Base-by-base conservation (phyloP, 108 stramenopile species). In the Cyclotella choctawhatcheeana region DNA sequence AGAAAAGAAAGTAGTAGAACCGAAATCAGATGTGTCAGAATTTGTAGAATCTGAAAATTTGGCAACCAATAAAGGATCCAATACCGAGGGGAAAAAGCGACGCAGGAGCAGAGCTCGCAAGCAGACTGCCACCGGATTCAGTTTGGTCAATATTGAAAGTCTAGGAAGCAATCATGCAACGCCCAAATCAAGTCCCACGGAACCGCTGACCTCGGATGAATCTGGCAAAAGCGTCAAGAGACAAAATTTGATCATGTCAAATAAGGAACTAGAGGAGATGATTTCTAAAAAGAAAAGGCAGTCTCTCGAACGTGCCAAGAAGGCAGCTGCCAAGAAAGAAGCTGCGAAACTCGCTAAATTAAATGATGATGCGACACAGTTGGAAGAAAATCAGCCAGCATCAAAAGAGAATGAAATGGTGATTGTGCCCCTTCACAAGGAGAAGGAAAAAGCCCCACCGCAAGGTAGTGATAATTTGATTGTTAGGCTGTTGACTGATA, bases 211-310 rank as follows among this genome's bases (percentile, higher is more conserved):
- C 17, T 48, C 47, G 47, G 37, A 40, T 48, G 16, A 48, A 48
- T n/a, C 47, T 48, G 47, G 47, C 47, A 48, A 48, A n/a, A 8
- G 12, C n/a, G n/a, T n/a, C 10, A 56, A 30, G 10, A 56, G 12
- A 27, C 27, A 29, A 30, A 31, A 30, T 29, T 27, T 31, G 13
- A 31, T 12, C 1, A 8, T 56, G 1, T 56, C 55, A 2, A 56
- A 63, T 48, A 52, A 43, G 18, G 71, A 71, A 21, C 22, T 63
- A 0, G 5, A 52, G 3, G 31, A 67, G 35, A 34, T 52, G 16
- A 17, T 73, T 24, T 29, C 34, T 40, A 44, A 56, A 51, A 63
- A 27, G n/a, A 51, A 52, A 3, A 67, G 25, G 33, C 50, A 56
- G 10, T 29, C 29, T 29, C 29, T 30, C 27, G 29, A 73, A 32